Evolutionary conservation across 2,329 filamentous ascomycete genomes (phyloP), one percentile per base, ranked within the genome.

Genomic region (Emergomyces orientalis): DNA sequence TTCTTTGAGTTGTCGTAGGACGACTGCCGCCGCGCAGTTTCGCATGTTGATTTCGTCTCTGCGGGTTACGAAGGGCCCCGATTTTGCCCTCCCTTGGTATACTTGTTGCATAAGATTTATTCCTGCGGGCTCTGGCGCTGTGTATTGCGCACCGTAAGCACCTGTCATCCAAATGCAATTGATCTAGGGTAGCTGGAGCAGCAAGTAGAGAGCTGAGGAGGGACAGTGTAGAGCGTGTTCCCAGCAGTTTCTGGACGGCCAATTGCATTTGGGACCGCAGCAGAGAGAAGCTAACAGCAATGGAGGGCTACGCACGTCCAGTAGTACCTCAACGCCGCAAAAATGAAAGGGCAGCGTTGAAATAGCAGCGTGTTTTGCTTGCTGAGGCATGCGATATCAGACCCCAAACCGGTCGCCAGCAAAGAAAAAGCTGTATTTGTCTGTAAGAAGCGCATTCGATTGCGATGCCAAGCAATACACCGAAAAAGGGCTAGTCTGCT

Each of bases 191-290:
- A 62, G 69, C 60, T 14, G 73, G 68, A 19, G 68, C 65, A 45
- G 68, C 68, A 60, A 73, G 65, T 37, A 77, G 67, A 54, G 69
- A 67, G 64, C 73, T 69, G 65, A 77, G 71, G 59, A 76, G 68
- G 63, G 72, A 73, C 65, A 77, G 67, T 65, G 76, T 71, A 66
- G 75, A 76, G 65, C 74, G 74, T 69, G 74, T 75, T 72, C 73
- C 75, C 72, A 77, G 68, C 63, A 77, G 68, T 71, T 74, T 73
- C 69, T 76, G 72, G 71, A 78, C 71, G 71, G 75, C 76, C 71
- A 74, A 72, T 69, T 76, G 75, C 76, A 78, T 78, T 67, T 37
- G 39, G 22, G 37, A n/a, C 11, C 39, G 56, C 11, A 19, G 17
- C 9, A n/a, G 37, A 37, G 55, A 22, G 34, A 14, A 39, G 13